Base-by-base conservation (phyloP, 2,329 filamentous ascomycete species). In the Incumbomyces delicatus region DNA sequence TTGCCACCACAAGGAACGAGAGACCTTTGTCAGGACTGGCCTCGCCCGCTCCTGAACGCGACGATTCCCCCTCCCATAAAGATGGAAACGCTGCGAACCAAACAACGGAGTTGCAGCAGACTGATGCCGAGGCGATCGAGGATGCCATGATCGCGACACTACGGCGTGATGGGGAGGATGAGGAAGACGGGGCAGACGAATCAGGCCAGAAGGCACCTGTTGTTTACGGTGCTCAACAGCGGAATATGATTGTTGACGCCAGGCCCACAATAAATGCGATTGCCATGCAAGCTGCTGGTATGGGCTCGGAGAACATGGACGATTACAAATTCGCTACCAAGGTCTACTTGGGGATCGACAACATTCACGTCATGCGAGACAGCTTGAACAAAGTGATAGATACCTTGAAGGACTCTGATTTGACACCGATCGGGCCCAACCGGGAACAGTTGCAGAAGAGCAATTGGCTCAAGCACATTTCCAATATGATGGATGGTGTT, bases 231-330 rank as follows among this genome's bases (percentile, higher is more conserved):
- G 90, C 90, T 11, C 89, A 95, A 57, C 87, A 95, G 62, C 80
- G 80, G 53, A 98, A 96, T 60, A 70, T 96, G 49, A 98, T 98
- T 56, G 88, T 98, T 37, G 92, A 98, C 69, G 92, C 92, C 37
- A 80, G 92, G 38, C 92, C 92, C 13, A 92, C 84, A 2, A 82
- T 98, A 56, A 98, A 98, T 63, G 92, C 92, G 16, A 81, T 89
- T 56, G 88, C 88, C 6, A 96, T 95, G 77, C 89, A 95, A 63
- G 86, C 89, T 3, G 81, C 90, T 53, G 92, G 92, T 6, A 81
- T 89, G 63, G 92, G 92, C 2, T 95, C 90, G 0, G 92, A 98
- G 66, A 95, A 95, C 59, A 95, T 96, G 86, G 87, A 95, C 54
- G 85, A 95, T 65, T 98, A 98, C 69, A 87, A 84, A 51, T 90